These are phyloP conservation scores for Vaccinium myrtillus DNA, from an alignment of 148 eudicot species.

Conservation along the genomic window DNA sequence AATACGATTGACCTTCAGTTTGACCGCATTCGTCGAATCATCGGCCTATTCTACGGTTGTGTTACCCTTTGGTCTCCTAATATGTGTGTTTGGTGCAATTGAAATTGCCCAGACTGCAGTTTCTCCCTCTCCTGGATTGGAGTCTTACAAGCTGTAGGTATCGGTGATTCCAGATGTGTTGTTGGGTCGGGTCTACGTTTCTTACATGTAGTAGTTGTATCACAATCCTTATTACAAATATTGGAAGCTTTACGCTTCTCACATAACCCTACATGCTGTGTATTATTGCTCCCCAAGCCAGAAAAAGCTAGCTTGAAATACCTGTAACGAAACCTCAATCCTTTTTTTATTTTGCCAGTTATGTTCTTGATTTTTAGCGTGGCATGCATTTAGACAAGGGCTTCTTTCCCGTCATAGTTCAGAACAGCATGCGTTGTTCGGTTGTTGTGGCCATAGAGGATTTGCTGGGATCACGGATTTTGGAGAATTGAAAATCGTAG, in stretches of 20 bases:
- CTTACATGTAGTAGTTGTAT: neutral
- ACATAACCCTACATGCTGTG: too few relatives aligned
- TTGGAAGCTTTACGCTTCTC: neutral
- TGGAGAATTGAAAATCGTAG: too few relatives aligned
- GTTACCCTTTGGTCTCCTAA: neutral
- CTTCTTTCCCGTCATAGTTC: too few relatives aligned
- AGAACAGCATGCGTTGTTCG: too few relatives aligned
- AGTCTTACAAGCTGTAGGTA: neutral
- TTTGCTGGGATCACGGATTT: too few relatives aligned
- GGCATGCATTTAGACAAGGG: too few relatives aligned
- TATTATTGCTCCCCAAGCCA: too few relatives aligned
- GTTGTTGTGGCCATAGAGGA: too few relatives aligned
- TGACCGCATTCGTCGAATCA: neutral
- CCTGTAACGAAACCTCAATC: too few relatives aligned
- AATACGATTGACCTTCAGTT: neutral
- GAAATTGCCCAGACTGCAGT: neutral
- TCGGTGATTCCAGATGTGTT: neutral
- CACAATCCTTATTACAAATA: neutral
- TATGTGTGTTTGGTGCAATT: neutral
- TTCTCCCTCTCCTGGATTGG: slow-evolving; percentile 8
- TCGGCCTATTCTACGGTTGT: neutral
- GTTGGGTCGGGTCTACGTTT: neutral
- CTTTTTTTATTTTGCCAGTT: too few relatives aligned
- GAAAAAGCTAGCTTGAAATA: too few relatives aligned
- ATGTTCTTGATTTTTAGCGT: too few relatives aligned